Evolutionary conservation across 2,329 filamentous ascomycete genomes (phyloP).

Genomic region (Penicillium psychrosexuale): DNA sequence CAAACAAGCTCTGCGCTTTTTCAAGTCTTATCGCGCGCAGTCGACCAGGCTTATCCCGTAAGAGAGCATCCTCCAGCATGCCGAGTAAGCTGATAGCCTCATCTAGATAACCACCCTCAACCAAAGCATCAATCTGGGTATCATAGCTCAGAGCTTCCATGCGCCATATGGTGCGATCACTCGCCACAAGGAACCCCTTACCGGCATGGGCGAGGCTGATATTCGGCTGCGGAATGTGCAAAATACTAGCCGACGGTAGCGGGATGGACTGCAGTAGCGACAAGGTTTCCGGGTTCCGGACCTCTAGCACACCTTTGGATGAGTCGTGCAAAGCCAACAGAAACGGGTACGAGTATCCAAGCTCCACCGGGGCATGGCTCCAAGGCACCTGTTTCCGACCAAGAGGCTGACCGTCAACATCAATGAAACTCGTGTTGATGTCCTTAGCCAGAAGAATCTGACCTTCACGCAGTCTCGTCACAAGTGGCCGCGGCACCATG

Average conservation of each 20-base stretch:
- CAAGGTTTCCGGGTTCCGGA: slow-evolving; percentile 87
- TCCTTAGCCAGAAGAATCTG: slow-evolving; percentile 95
- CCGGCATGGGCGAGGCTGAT: slow-evolving; percentile 93
- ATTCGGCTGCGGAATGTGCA: slow-evolving; percentile 90
- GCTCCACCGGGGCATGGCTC: slow-evolving; percentile 79
- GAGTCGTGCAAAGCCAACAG: slow-evolving; percentile 81
- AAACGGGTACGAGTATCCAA: slow-evolving; percentile 97
- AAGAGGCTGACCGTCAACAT: slow-evolving; percentile 74
- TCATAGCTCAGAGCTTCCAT: slow-evolving; percentile 94
- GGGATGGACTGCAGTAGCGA: slow-evolving; percentile 83
- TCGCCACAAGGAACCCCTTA: slow-evolving; percentile 91
- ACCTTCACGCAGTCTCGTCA: slow-evolving; percentile 74
- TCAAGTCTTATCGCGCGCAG: slow-evolving; percentile 84
- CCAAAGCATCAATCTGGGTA: slow-evolving; percentile 77
- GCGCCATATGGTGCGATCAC: slow-evolving; percentile 88
- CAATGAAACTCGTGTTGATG: slow-evolving; percentile 90
- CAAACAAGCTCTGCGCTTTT: slow-evolving; percentile 84
- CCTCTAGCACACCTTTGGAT: slow-evolving; percentile 79
- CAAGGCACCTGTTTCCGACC: slow-evolving; percentile 90
- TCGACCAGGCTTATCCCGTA: slow-evolving; percentile 76
- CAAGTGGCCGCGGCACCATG: slow-evolving; percentile 86
- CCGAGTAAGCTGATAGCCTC: slow-evolving; percentile 86
- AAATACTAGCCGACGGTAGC: slow-evolving; percentile 74
- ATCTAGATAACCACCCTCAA: slow-evolving; percentile 71
- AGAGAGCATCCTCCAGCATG: slow-evolving; percentile 88